These are phyloP conservation scores for Senna tora DNA, from an alignment of 306 rosid species.

Conservation along the genomic window DNA sequence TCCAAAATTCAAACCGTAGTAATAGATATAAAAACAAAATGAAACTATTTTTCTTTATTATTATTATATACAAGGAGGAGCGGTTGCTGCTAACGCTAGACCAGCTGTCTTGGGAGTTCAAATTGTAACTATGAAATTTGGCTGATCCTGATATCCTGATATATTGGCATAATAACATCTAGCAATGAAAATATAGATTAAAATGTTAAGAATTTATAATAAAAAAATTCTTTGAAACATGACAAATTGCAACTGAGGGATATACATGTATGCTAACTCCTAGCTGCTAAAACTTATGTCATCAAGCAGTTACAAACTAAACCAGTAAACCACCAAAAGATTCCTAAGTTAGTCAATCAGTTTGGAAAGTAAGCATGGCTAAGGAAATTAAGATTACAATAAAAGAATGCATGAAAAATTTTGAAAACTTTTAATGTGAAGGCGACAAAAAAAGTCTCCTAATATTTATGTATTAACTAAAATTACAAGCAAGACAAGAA, in stretches of 20 bases:
- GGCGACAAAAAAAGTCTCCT: neutral
- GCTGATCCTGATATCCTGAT: neutral
- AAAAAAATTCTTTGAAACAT: slow-evolving; percentile 20
- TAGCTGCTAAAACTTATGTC: neutral
- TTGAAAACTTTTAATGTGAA: slow-evolving; percentile 1
- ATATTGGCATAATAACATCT: neutral
- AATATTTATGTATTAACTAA: neutral
- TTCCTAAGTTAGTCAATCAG: slow-evolving; percentile 18
- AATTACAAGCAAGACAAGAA: slow-evolving; percentile 24
- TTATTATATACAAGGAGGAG: too few relatives aligned
- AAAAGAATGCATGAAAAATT: slow-evolving; percentile 33
- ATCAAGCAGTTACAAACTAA: slow-evolving; percentile 15
- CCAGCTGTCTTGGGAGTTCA: too few relatives aligned
- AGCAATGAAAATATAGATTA: slow-evolving; percentile 14
- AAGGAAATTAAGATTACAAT: neutral
- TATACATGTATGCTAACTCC: neutral
- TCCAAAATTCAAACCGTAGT: neutral
- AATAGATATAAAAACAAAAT: neutral
- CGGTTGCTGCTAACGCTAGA: too few relatives aligned
- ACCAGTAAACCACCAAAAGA: neutral
- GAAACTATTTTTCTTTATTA: too few relatives aligned
- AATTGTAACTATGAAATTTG: neutral
- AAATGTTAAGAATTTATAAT: neutral
- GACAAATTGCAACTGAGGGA: slow-evolving; percentile 1
- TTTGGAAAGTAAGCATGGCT: slow-evolving; percentile 4